A percentile compares a stretch with the other conserved stretches of the same genome.
Conservation (phyloP, 106 monocot genomes). For the Acorus gramineus region DNA sequence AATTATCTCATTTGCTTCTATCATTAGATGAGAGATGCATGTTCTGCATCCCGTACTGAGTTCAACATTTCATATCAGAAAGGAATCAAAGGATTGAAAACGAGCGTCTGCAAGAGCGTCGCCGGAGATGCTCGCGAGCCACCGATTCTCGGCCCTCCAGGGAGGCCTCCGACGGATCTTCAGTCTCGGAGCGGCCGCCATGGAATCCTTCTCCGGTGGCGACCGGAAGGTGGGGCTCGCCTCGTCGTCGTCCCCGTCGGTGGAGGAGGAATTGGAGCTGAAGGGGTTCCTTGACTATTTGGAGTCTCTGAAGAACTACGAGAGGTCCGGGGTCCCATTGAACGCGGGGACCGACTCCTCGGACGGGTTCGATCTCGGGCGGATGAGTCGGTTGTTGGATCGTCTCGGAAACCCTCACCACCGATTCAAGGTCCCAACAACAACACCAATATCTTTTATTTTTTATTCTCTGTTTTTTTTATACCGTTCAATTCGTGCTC, state of each 20-base stretch:
- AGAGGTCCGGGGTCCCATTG: constrained; percentile 56
- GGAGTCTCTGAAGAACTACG: constrained; percentile 83
- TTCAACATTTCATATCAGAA: too few species aligned
- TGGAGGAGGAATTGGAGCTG: constrained; percentile 30
- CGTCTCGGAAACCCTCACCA: constrained; percentile 72
- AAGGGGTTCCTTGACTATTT: constrained; percentile 59
- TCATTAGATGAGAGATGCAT: too few species aligned
- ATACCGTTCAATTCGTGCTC: not conserved
- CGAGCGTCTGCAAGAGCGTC: too few species aligned
- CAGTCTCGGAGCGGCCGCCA: too few species aligned
- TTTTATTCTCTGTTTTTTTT: not conserved
- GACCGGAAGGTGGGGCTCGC: too few species aligned
- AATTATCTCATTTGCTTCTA: too few species aligned
- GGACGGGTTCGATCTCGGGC: constrained; percentile 95
- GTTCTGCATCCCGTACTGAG: too few species aligned
- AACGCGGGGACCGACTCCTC: constrained; percentile 72
- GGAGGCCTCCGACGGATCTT: too few species aligned
- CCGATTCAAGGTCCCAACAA: constrained; percentile 35
- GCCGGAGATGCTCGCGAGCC: too few species aligned
- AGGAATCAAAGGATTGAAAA: too few species aligned
- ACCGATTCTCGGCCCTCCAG: too few species aligned
- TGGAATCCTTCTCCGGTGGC: too few species aligned
- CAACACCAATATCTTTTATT: not conserved
- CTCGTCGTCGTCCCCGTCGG: not conserved
- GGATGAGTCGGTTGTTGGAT: constrained; percentile 62